These are phyloP conservation scores for Lipomyces mesembrius DNA, from an alignment of 805 yeast species.

Conservation along the genomic window DNA sequence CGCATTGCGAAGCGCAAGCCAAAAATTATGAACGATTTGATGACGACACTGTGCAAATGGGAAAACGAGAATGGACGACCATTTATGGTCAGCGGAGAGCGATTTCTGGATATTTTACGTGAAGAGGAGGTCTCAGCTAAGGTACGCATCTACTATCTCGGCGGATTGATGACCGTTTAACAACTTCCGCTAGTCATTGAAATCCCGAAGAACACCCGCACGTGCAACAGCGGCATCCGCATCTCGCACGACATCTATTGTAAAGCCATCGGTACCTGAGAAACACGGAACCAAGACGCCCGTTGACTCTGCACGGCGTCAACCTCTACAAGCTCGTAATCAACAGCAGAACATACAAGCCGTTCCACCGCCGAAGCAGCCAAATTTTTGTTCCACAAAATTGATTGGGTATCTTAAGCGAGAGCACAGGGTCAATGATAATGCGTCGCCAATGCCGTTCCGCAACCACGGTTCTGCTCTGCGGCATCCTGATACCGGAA, in stretches of 20 bases:
- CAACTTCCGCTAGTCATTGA: background rate
- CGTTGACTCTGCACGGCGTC: constrained; percentile 14
- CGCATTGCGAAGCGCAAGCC: constrained; percentile 73
- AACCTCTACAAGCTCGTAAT: constrained; percentile 19
- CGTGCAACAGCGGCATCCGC: constrained; percentile 13
- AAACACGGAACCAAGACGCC: constrained; percentile 18
- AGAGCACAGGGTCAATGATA: constrained; percentile 9
- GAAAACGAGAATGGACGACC: constrained; percentile 46
- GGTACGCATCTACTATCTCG: background rate
- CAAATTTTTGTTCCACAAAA: constrained; percentile 25
- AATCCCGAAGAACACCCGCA: constrained; percentile 29
- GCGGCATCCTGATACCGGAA: constrained; percentile 6
- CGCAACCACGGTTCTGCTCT: background rate
- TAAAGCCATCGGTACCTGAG: background rate
- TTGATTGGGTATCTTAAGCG: constrained; percentile 7
- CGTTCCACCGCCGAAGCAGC: constrained; percentile 27
- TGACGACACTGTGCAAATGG: constrained; percentile 54
- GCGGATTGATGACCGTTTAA: background rate
- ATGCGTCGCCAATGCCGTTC: constrained; percentile 11
- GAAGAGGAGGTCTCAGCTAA: constrained; percentile 38
- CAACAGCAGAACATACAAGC: constrained; percentile 9
- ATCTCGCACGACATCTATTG: background rate
- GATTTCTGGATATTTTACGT: constrained; percentile 50
- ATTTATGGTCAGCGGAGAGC: constrained; percentile 54
- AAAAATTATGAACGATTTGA: constrained; percentile 57